phyloP scores from a whole-genome alignment of 176 grass and related monocot species.

The Hyparrhenia diplandra region DNA sequence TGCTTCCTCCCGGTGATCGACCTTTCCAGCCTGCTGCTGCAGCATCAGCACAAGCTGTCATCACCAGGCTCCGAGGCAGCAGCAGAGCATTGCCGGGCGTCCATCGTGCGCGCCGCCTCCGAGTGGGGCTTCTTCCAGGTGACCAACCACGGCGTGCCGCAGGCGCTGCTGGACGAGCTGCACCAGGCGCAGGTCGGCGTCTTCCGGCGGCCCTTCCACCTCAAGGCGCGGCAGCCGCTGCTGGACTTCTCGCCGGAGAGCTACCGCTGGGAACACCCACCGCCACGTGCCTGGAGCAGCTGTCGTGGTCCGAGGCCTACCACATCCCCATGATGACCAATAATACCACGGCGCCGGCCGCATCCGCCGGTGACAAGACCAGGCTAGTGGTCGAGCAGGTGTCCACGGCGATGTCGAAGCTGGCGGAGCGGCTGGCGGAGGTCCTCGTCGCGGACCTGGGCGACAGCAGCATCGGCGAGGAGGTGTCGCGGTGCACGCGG shows the following conservation, averaged over 20 bases:
- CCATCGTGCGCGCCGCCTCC: slow-evolving; percentile 49
- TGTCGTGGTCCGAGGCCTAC: slow-evolving; percentile 92
- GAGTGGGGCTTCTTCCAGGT: slow-evolving; percentile 93
- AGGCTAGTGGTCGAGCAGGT: slow-evolving; percentile 54
- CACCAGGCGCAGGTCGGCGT: slow-evolving; percentile 30
- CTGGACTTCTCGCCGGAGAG: slow-evolving; percentile 51
- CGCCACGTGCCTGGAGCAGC: slow-evolving; percentile 46
- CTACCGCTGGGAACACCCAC: slow-evolving; percentile 76
- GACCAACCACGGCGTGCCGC: slow-evolving; percentile 53
- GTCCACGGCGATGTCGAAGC: slow-evolving; percentile 42
- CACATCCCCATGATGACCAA: slow-evolving; percentile 64
- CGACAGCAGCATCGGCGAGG: background rate
- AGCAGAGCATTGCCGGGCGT: slow-evolving; percentile 32
- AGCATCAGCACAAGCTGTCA: background rate
- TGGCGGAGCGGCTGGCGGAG: slow-evolving; percentile 48
- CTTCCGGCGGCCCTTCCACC: slow-evolving; percentile 51
- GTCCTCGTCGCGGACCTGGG: slow-evolving; percentile 29
- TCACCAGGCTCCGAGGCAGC: background rate
- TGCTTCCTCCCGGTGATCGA: slow-evolving; percentile 44
- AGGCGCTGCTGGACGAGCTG: slow-evolving; percentile 32
- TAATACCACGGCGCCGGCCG: background rate
- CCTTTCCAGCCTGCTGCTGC: slow-evolving; percentile 1
- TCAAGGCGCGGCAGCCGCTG: slow-evolving; percentile 42
- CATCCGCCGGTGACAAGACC: background rate
- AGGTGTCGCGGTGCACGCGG: slow-evolving; percentile 16